A percentile compares a stretch with the other conserved stretches of the same genome.
These are phyloP conservation scores for Calonectria fujianensis DNA, from an alignment of 2,329 filamentous ascomycete species.

Conservation along the genomic window DNA sequence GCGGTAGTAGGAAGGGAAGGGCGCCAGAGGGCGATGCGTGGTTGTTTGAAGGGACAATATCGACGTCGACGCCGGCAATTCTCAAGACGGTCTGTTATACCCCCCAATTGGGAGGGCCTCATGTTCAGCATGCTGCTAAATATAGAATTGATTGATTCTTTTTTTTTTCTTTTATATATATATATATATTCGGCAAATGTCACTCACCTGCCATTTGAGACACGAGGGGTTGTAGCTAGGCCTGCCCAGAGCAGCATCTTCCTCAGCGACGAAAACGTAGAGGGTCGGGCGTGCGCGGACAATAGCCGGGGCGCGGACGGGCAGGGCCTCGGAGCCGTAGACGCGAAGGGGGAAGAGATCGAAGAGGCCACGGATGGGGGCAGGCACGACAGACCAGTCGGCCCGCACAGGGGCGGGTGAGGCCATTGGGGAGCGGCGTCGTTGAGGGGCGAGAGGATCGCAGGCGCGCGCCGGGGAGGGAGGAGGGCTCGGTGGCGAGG, in stretches of 20 bases:
- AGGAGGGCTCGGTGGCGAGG: neutral
- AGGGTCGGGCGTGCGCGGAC: slow-evolving; percentile 72
- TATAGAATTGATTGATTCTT: neutral
- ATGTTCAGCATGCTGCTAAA: slow-evolving; percentile 12
- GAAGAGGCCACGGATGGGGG: slow-evolving; percentile 88
- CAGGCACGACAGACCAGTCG: slow-evolving; percentile 77
- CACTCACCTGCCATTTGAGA: slow-evolving; percentile 93
- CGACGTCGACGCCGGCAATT: slow-evolving; percentile 82
- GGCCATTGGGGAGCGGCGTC: slow-evolving; percentile 43
- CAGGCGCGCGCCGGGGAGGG: neutral
- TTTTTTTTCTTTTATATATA: neutral
- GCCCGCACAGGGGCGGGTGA: slow-evolving; percentile 41
- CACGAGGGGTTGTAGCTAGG: slow-evolving; percentile 95
- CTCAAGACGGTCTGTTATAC: slow-evolving; percentile 83
- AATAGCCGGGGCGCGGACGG: slow-evolving; percentile 72
- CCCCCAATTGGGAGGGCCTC: neutral
- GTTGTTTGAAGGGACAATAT: slow-evolving; percentile 85
- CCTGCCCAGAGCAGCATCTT: slow-evolving; percentile 75
- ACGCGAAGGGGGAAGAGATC: slow-evolving; percentile 86
- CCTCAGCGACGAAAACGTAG: slow-evolving; percentile 83
- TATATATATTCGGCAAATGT: neutral
- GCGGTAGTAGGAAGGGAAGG: slow-evolving; percentile 89
- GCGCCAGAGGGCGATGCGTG: slow-evolving; percentile 92
- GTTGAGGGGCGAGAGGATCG: neutral
- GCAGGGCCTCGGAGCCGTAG: slow-evolving; percentile 85